These are phyloP conservation scores for Chlorella sp. DNA, from an alignment of 139 green algal species.

Conservation along the genomic window DNA sequence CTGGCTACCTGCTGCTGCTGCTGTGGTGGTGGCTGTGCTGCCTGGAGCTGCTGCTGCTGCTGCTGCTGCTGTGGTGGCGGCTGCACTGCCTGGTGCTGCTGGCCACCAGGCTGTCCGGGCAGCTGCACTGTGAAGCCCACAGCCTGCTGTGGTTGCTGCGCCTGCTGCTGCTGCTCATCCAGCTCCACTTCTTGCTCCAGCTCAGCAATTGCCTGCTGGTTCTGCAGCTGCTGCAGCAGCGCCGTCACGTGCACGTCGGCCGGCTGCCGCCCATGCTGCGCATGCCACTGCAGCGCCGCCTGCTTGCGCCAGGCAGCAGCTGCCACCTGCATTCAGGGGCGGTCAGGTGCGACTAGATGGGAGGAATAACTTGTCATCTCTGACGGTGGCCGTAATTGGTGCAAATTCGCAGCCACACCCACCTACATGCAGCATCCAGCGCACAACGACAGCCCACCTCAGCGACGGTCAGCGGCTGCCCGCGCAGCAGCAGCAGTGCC, in stretches of 20 bases:
- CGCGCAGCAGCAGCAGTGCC: neutral
- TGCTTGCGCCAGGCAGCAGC: neutral
- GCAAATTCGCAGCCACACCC: neutral
- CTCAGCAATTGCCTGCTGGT: neutral
- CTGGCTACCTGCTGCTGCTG: too few species aligned
- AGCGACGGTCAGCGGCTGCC: neutral
- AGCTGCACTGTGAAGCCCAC: too few species aligned
- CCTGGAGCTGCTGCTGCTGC: neutral
- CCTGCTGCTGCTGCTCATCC: neutral
- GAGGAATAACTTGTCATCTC: neutral
- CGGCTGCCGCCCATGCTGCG: neutral
- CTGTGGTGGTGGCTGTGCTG: neutral
- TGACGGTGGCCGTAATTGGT: too few species aligned
- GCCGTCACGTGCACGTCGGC: neutral
- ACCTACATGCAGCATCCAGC: too few species aligned
- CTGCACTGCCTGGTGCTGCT: too few species aligned
- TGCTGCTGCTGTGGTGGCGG: too few species aligned
- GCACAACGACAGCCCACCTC: neutral
- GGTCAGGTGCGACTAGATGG: too few species aligned
- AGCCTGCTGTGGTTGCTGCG: neutral
- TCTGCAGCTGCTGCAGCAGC: neutral
- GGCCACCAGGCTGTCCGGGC: too few species aligned
- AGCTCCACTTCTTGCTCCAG: neutral
- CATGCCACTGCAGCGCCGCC: slow-evolving; percentile 2
- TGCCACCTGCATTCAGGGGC: neutral